Conservation (phyloP, 2,329 filamentous ascomycete species). For the Pseudocercospora musae region DNA sequence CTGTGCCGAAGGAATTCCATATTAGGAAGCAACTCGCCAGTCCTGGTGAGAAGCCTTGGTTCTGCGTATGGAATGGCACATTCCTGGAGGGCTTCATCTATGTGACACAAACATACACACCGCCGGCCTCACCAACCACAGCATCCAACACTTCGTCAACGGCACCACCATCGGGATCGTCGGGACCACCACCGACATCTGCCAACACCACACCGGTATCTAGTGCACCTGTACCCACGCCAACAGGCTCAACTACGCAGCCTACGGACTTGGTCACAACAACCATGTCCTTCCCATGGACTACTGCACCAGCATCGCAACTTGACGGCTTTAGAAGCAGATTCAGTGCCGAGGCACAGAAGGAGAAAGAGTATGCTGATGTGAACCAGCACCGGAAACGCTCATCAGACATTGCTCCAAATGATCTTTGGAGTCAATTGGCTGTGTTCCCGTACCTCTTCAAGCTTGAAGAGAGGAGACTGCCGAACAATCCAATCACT, state of each 20-base stretch:
- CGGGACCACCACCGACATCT: constrained; percentile 9
- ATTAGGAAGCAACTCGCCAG: constrained; percentile 43
- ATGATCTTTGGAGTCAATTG: constrained; percentile 9
- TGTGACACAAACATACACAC: constrained; percentile 50
- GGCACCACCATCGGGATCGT: constrained; percentile 11
- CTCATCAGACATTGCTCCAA: constrained; percentile 1
- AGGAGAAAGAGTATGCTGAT: background rate
- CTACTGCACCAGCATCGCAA: background rate
- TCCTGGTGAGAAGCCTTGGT: constrained; percentile 63
- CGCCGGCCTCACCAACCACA: constrained; percentile 14
- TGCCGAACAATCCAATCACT: constrained; percentile 35
- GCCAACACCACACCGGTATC: constrained; percentile 11
- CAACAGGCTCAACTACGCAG: background rate
- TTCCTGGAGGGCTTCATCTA: constrained; percentile 67
- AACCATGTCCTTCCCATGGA: background rate
- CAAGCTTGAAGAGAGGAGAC: constrained; percentile 64
- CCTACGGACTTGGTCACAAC: background rate
- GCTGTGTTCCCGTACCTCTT: constrained; percentile 52
- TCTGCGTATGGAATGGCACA: constrained; percentile 67
- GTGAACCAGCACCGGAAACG: constrained; percentile 2
- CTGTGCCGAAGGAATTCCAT: constrained; percentile 16
- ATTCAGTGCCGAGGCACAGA: background rate
- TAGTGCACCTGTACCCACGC: constrained; percentile 7
- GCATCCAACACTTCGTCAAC: constrained; percentile 6
- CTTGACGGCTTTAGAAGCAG: background rate